phyloP scores from a whole-genome alignment of 371 early-diverging fungal genomes.

The Batkoa obscura region DNA sequence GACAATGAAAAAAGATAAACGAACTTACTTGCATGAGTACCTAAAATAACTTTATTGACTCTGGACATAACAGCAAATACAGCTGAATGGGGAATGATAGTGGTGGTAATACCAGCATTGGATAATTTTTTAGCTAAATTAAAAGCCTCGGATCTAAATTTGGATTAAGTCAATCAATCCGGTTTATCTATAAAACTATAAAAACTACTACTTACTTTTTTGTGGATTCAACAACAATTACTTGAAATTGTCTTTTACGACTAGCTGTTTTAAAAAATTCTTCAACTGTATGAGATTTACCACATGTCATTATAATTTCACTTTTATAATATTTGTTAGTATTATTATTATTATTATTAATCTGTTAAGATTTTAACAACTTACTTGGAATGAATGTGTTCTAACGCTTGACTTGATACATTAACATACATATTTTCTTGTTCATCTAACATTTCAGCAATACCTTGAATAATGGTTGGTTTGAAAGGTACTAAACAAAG shows the following conservation, averaged over 20 bases:
- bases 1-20: slow-evolving; percentile 1
- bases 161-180: background rate
- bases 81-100: slow-evolving; percentile 82
- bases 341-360: background rate
- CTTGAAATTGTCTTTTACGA: slow-evolving; percentile 70
- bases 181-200: background rate
- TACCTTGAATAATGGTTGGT: slow-evolving; percentile 52
- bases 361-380: background rate
- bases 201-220: background rate
- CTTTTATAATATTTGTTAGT: slow-evolving; percentile 14
- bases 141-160: background rate
- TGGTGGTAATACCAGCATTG: slow-evolving; percentile 70
- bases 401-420: slow-evolving; percentile 57
- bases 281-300: slow-evolving; percentile 69
- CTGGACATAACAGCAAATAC: slow-evolving; percentile 93
- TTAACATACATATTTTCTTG: slow-evolving; percentile 43
- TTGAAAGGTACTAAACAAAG: slow-evolving; percentile 23
- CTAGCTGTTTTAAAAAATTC: slow-evolving; percentile 73
- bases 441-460: slow-evolving; percentile 72
- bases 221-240: slow-evolving; percentile 45
- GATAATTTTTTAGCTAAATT: slow-evolving; percentile 60
- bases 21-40: slow-evolving; percentile 60
- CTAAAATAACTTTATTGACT: slow-evolving; percentile 91
- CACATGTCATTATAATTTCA: slow-evolving; percentile 89
- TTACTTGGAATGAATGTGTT: slow-evolving; percentile 76